Evolutionary conservation across 352 stramenopile species (phyloP).

Genomic region (Pilasporangium apinafurcum): DNA sequence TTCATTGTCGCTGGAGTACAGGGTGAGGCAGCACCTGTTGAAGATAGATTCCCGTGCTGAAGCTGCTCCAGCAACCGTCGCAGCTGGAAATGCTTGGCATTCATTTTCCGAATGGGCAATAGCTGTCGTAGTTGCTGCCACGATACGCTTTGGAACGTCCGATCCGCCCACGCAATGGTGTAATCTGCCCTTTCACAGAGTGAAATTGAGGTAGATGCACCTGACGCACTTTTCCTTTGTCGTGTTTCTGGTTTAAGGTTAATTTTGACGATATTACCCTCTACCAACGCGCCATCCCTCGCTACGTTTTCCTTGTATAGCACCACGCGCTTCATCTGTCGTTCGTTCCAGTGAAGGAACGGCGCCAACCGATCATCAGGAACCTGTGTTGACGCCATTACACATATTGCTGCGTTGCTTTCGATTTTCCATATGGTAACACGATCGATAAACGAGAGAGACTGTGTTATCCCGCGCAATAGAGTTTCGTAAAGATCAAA

Average conservation of each 20-base stretch:
- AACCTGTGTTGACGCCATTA: slow-evolving; percentile 45
- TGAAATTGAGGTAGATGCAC: background rate
- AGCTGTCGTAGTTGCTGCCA: slow-evolving; percentile 51
- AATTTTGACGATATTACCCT: slow-evolving; percentile 23
- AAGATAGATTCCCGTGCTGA: background rate
- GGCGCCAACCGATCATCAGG: slow-evolving; percentile 49
- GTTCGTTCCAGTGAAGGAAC: slow-evolving; percentile 52
- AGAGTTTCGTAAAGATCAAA: slow-evolving; percentile 56
- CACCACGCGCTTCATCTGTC: slow-evolving; percentile 51
- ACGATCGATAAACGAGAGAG: slow-evolving; percentile 29
- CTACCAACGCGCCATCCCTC: slow-evolving; percentile 11
- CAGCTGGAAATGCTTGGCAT: slow-evolving; percentile 63
- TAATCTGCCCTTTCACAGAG: slow-evolving; percentile 42
- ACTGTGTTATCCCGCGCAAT: slow-evolving; percentile 32
- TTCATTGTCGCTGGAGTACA: background rate
- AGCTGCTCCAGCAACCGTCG: slow-evolving; percentile 17
- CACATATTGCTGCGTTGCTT: slow-evolving; percentile 24
- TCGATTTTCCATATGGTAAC: slow-evolving; percentile 53
- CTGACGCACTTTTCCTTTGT: too few relatives aligned
- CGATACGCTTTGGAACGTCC: slow-evolving; percentile 27
- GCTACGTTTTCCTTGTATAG: slow-evolving; percentile 41
- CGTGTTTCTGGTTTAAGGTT: slow-evolving; percentile 2
- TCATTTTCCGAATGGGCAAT: slow-evolving; percentile 59
- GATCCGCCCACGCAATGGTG: slow-evolving; percentile 46
- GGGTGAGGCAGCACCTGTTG: background rate